These are phyloP conservation scores for Pseudoneurospora amorphoporcata DNA, from an alignment of 495 filamentous ascomycete species.

Conservation along the genomic window DNA sequence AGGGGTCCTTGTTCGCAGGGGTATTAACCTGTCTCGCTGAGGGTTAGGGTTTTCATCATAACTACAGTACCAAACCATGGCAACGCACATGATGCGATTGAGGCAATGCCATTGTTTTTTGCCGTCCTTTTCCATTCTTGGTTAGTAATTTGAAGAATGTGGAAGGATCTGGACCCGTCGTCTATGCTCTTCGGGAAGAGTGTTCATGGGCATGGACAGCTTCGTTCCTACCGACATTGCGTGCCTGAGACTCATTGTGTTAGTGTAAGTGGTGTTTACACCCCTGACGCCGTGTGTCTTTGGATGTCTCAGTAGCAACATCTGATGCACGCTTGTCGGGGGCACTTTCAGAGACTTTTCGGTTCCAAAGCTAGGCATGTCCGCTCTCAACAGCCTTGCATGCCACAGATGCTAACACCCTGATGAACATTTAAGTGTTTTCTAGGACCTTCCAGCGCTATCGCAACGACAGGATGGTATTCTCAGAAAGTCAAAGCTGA, in stretches of 20 bases:
- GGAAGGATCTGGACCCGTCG: neutral
- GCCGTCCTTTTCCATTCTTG: neutral
- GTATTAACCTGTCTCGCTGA: neutral
- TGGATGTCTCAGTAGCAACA: neutral
- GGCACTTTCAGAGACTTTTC: neutral
- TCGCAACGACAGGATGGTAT: neutral
- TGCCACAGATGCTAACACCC: neutral
- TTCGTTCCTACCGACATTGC: neutral
- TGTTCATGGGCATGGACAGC: neutral
- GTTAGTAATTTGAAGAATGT: neutral
- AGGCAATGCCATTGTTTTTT: neutral
- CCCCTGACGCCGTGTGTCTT: neutral
- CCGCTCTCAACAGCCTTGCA: neutral
- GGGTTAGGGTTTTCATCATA: neutral
- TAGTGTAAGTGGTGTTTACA: neutral
- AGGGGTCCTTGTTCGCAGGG: neutral
- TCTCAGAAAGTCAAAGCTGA: neutral
- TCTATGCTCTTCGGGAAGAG: neutral
- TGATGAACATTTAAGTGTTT: neutral
- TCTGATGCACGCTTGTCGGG: neutral
- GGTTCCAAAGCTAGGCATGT: neutral
- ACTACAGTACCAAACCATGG: neutral
- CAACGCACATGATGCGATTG: neutral
- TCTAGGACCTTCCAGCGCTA: neutral
- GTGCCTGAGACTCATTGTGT: neutral